Base-by-base conservation (phyloP, 805 yeast species). In the Kregervanrija fluxuum region DNA sequence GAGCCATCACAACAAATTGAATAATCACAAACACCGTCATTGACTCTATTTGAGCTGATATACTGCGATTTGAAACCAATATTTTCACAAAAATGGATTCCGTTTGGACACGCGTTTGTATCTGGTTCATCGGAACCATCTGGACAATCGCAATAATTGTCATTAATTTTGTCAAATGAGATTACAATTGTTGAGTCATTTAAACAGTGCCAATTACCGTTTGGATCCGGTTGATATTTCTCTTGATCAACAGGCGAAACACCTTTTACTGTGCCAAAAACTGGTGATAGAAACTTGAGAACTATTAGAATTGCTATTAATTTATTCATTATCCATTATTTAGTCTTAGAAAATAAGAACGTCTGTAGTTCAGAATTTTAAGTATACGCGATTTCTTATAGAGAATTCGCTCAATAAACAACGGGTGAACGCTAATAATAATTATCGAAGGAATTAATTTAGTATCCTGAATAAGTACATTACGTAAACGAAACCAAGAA, bases 121-220 rank as follows among this genome's bases (percentile, higher is more conserved):
- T 97, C 97, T 0, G 97, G 96, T 62, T 93, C 98, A 66, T 93
- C 99, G 4, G 90, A 80, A 0, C 98, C 98, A 65, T 93, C 99
- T 0, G 97, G 97, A 67, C 98, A 91, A 57, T 93, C 98, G 65
- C 98, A 91, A 57, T 74, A 82, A 54, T 89, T 84, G 62, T 93
- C 97, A 60, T 91, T 91, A 54, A 91, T 73, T 56, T 80, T 85
- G 33, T 67, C 67, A 42, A 69, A 68, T 35, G 80, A 69, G 14
- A 91, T 64, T 15, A 68, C 69, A 5, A 88, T 76, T n/a, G 77
- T 73, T 0, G 93, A 82, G 55, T 85, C 73, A 31, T 64, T 55
- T 33, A 91, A 61, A 66, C 98, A 91, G 5, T 68, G 63, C 87
- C 93, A 91, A 40, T 69, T 61, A 1, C 78, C 77, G 6, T 73